Evolutionary conservation across 2,329 filamentous ascomycete species (phyloP), one percentile per base, ranked within the genome.

Genomic region (Apiospora marii): DNA sequence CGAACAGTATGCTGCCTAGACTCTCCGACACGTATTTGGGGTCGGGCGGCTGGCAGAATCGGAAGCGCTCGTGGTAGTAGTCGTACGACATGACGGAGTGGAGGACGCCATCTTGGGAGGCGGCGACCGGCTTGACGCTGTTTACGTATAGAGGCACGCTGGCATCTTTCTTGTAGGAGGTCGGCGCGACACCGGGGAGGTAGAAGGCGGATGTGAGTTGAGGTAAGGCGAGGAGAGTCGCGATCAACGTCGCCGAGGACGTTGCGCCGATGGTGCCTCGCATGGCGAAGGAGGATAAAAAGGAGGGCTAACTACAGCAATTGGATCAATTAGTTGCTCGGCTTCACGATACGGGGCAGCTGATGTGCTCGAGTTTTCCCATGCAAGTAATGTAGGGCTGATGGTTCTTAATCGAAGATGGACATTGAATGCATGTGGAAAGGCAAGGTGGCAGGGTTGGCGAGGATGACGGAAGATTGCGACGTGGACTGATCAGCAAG

Each of bases 41-140:
- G 3, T 87, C 91, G 72, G 93, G 85, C 1, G 96, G 96, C 77
- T 89, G 85, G 83, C 96, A 99, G 86, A 98, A 98, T 80, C 93
- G 91, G 83, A 99, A 97, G 4, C 89, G 89, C 7, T 92, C 90
- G 78, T 96, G 91, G 82, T 99, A 99, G 87, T 99, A 98, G 84
- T 98, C 96, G 87, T 94, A 99, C 5, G 96, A 94, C 79, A 98
- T 92, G 71, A 98, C 92, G n/a, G 95, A 97, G 81, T 95, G 94
- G 53, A 98, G 87, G 77, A 94, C 92, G 37, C 92, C 90, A 83
- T 98, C 94, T 75, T 90, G 88, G 73, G 90, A 87, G 58, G 93
- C 93, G 67, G 94, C 91, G 67, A 95, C 91, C 4, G 96, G 96
- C 58, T 94, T 96, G 78, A 99, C 92, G 81, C 92, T 92, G 85